Evolutionary conservation across 805 yeast genomes (phyloP).

Genomic region (Candida germanica): DNA sequence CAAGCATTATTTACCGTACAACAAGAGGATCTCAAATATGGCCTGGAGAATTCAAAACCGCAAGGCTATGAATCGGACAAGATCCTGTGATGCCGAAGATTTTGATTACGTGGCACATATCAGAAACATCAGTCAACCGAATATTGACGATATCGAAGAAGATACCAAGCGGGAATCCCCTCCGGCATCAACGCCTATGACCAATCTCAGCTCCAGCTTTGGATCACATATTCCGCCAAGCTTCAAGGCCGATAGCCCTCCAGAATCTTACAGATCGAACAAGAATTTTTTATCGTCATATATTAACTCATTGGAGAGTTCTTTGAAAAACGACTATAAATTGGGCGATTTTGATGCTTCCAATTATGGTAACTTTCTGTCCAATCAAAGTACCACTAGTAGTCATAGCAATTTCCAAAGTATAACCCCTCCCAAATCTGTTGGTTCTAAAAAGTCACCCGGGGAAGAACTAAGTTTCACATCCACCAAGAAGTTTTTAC

Average conservation of each 20-base stretch:
- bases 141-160: constrained; percentile 9
- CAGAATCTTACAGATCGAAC: constrained; percentile 13
- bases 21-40: constrained; percentile 38
- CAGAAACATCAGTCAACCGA: constrained; percentile 39
- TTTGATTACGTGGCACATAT: constrained; percentile 47
- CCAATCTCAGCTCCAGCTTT: neutral
- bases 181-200: neutral
- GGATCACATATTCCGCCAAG: neutral
- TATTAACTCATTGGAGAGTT: constrained; percentile 37
- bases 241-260: constrained; percentile 2
- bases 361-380: no score
- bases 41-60: constrained; percentile 46
- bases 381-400: neutral
- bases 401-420: constrained; percentile 9
- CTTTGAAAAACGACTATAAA: constrained; percentile 28
- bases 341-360: neutral
- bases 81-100: constrained; percentile 32
- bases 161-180: constrained; percentile 2
- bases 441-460: constrained; percentile 13
- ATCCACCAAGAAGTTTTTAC: constrained; percentile 21
- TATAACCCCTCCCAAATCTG: constrained; percentile 14
- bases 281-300: constrained; percentile 33
- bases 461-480: constrained; percentile 1
- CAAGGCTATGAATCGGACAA: constrained; percentile 16
- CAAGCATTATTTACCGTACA: constrained; percentile 41